Evolutionary conservation across 805 yeast species (phyloP).

Genomic region (Candida maesae): DNA sequence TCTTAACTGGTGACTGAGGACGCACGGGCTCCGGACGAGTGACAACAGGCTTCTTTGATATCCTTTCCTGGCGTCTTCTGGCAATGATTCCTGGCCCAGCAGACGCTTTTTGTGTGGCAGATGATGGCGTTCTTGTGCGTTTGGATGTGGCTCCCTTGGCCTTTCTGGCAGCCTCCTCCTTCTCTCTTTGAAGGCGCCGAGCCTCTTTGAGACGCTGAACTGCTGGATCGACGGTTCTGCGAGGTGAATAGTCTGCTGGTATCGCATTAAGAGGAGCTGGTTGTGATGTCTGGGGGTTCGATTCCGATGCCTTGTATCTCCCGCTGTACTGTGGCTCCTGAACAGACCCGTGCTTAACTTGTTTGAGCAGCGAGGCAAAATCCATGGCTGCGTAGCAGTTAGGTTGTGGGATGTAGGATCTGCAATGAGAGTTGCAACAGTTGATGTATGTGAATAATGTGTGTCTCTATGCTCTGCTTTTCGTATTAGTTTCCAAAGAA

Average conservation of each 20-base stretch:
- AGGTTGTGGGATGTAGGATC: too few species aligned
- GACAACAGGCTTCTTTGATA: neutral
- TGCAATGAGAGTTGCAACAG: too few species aligned
- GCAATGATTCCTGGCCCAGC: neutral
- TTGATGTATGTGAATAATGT: too few species aligned
- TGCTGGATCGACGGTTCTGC: slow-evolving; percentile 57
- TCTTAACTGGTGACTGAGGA: slow-evolving; percentile 32
- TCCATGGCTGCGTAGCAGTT: slow-evolving; percentile 12
- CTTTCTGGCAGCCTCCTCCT: slow-evolving; percentile 26
- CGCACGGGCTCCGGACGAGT: neutral
- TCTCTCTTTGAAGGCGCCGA: slow-evolving; percentile 48
- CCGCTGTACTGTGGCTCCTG: neutral
- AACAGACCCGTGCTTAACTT: slow-evolving; percentile 18
- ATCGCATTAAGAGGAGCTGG: slow-evolving; percentile 6
- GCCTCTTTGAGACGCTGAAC: slow-evolving; percentile 66
- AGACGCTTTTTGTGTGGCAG: slow-evolving; percentile 2
- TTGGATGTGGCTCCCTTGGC: slow-evolving; percentile 2
- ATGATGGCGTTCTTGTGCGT: slow-evolving; percentile 1
- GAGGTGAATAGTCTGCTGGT: slow-evolving; percentile 2
- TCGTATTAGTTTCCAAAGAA: too few species aligned
- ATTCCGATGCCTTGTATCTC: neutral
- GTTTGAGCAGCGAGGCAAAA: slow-evolving; percentile 19
- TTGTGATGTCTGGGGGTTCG: neutral
- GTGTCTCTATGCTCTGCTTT: too few species aligned
- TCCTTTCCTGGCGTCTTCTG: slow-evolving; percentile 1